Percentiles rank a stretch among this genome's conserved stretches.
Conservation (phyloP, 2,329 filamentous ascomycete species). For the Curvularia lunata region DNA sequence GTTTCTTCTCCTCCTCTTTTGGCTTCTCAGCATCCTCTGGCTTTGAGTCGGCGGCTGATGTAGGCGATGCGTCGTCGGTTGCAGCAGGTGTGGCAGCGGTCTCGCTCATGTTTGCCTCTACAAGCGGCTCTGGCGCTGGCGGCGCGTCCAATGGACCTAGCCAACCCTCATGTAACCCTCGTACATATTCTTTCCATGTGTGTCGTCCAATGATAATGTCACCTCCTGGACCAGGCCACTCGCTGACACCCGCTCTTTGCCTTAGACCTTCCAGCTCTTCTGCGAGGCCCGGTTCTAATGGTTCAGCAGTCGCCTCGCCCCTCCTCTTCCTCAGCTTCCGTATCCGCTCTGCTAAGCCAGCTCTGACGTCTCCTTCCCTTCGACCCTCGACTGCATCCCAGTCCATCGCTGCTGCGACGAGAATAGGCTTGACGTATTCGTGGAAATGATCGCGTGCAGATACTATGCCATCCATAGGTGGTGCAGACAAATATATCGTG, state of each 20-base stretch:
- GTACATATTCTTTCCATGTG: constrained; percentile 96
- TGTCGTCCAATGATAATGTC: constrained; percentile 90
- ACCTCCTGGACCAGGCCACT: constrained; percentile 76
- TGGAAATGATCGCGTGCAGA: constrained; percentile 92
- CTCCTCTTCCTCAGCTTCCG: constrained; percentile 68
- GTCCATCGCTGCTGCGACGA: constrained; percentile 88
- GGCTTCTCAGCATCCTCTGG: constrained; percentile 37
- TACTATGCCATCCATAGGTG: constrained; percentile 84
- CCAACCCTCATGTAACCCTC: constrained; percentile 96
- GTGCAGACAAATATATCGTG: constrained; percentile 83
- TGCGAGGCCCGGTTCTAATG: constrained; percentile 58
- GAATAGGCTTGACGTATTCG: constrained; percentile 91
- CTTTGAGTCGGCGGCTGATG: constrained; percentile 33
- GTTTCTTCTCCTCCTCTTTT: constrained; percentile 53
- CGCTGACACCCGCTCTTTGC: constrained; percentile 68
- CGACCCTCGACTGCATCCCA: constrained; percentile 96
- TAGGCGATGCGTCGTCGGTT: constrained; percentile 47
- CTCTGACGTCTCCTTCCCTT: constrained; percentile 89
- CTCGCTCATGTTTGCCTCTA: constrained; percentile 25
- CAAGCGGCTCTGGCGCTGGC: constrained; percentile 25
- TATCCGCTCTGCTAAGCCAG: constrained; percentile 84
- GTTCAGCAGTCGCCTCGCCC: constrained; percentile 57
- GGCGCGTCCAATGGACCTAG: constrained; percentile 79
- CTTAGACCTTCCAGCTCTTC: constrained; percentile 70
- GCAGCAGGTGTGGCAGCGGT: constrained; percentile 18